Percentiles rank a stretch among this genome's conserved stretches.
Evolutionary conservation across 441 rosid species (phyloP).

Genomic region (Lepidium campestre): DNA sequence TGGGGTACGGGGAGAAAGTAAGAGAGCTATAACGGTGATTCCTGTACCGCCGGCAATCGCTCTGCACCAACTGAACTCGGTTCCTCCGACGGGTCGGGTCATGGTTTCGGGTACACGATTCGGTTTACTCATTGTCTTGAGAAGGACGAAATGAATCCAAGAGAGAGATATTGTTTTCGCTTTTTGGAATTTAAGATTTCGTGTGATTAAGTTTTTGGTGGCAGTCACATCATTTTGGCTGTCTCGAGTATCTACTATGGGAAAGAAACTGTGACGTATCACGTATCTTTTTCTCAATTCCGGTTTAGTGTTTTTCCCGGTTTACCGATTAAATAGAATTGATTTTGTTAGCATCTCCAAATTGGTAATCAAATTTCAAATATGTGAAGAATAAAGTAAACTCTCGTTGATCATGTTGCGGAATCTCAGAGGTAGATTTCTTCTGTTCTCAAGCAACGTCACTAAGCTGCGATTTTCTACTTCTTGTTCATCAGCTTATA

Average conservation of each 20-base stretch:
- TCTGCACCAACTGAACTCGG: conserved; percentile 86
- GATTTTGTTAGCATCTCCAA: too few relatives aligned
- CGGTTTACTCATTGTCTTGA: conserved; percentile 33
- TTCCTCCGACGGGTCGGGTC: conserved; percentile 56
- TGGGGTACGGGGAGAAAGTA: conserved; percentile 42
- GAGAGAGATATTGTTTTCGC: not conserved
- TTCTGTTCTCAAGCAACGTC: not conserved
- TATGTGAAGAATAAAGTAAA: too few relatives aligned
- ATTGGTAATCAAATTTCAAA: too few relatives aligned
- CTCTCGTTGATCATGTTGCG: conserved; percentile 13
- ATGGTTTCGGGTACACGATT: conserved; percentile 22
- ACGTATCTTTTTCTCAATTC: not conserved
- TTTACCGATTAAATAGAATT: not conserved
- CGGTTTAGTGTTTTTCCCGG: conserved; percentile 18
- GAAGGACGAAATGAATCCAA: not conserved
- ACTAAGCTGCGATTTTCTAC: conserved; percentile 10
- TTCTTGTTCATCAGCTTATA: not conserved
- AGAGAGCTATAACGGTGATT: conserved; percentile 73
- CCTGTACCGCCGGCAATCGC: conserved; percentile 78
- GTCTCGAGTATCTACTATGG: not conserved
- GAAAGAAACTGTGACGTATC: conserved; percentile 14
- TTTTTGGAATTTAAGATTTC: not conserved
- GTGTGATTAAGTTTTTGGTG: not conserved
- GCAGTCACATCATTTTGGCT: not conserved
- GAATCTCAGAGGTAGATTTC: not conserved